Evolutionary conservation across 2,329 filamentous ascomycete species (phyloP).

Genomic region (Cryphonectria japonica): DNA sequence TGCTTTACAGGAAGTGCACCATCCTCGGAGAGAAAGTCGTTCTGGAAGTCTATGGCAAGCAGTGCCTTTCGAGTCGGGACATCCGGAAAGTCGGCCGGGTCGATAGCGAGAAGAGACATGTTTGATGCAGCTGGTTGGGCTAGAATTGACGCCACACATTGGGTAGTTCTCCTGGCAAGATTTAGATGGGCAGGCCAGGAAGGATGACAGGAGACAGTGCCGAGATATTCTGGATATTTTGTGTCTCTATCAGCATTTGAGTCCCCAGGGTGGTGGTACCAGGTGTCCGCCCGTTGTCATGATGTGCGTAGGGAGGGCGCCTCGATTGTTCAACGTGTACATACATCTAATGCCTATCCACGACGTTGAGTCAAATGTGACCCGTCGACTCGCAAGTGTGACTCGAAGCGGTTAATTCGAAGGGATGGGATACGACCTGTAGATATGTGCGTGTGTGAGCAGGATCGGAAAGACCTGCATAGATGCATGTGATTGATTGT

Average conservation of each 20-base stretch:
- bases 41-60: slow-evolving; percentile 84
- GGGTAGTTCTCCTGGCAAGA: background rate
- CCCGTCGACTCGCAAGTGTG: slow-evolving; percentile 1
- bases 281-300: background rate
- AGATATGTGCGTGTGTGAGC: background rate
- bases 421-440: slow-evolving; percentile 10
- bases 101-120: slow-evolving; percentile 56
- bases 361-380: slow-evolving; percentile 1
- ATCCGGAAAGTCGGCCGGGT: slow-evolving; percentile 57
- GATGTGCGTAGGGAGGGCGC: background rate
- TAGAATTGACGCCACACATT: slow-evolving; percentile 18
- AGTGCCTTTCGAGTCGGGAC: slow-evolving; percentile 70
- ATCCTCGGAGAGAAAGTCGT: slow-evolving; percentile 76
- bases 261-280: background rate
- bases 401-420: slow-evolving; percentile 6
- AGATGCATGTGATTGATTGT: background rate
- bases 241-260: slow-evolving; percentile 7
- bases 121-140: slow-evolving; percentile 7
- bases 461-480: slow-evolving; percentile 9
- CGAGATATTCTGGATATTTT: slow-evolving; percentile 11
- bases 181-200: background rate
- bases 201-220: slow-evolving; percentile 1
- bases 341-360: background rate
- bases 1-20: slow-evolving; percentile 70
- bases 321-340: background rate